These are phyloP conservation scores for Stylonectria norvegica DNA, from an alignment of 2,329 filamentous ascomycete genomes.

Conservation along the genomic window DNA sequence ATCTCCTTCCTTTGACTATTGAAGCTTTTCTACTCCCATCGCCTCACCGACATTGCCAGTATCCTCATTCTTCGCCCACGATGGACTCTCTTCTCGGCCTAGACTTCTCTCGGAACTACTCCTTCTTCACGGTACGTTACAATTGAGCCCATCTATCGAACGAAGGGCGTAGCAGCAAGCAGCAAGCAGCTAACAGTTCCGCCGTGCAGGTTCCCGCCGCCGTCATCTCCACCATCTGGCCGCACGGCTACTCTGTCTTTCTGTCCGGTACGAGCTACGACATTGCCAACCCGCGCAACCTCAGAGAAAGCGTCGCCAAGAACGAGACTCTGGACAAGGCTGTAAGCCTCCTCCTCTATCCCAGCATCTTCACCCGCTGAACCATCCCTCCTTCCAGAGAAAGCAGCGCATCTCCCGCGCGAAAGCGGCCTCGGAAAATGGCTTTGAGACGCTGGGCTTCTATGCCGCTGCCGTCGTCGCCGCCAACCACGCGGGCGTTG, in stretches of 20 bases:
- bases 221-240: constrained; percentile 33
- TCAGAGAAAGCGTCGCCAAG: constrained; percentile 30
- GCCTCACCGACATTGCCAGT: no score
- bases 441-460: constrained; percentile 43
- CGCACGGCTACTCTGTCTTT: constrained; percentile 33
- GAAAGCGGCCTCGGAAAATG: constrained; percentile 47
- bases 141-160: not conserved
- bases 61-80: no score
- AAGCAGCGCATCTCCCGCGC: constrained; percentile 54
- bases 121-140: constrained; percentile 30
- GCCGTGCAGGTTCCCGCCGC: constrained; percentile 44
- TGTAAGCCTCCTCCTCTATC: constrained; percentile 14
- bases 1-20: no score
- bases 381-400: constrained; percentile 28
- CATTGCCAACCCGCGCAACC: constrained; percentile 36
- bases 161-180: not conserved
- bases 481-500: constrained; percentile 43
- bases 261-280: constrained; percentile 36
- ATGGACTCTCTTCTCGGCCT: no score
- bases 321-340: constrained; percentile 31
- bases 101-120: constrained; percentile 36
- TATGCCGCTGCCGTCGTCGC: constrained; percentile 43
- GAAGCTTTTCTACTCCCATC: no score
- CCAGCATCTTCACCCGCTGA: not conserved
- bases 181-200: not conserved